Percentiles rank a stretch among this genome's conserved stretches.
These are phyloP conservation scores for Helicocarpus griseus DNA, from an alignment of 2,329 filamentous ascomycete species.

Conservation along the genomic window DNA sequence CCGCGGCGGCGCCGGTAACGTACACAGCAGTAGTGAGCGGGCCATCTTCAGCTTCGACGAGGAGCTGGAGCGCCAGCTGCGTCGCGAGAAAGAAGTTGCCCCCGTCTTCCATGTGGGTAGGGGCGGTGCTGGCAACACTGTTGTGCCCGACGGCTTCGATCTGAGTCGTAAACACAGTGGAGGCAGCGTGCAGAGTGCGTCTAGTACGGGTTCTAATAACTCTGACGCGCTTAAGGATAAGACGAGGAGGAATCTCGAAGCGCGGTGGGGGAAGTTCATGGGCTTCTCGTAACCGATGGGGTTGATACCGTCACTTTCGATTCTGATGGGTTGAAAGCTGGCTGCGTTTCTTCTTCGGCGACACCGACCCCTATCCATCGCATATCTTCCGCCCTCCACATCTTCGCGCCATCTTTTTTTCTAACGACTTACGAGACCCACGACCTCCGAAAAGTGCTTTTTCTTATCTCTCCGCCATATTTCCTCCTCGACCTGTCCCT, in stretches of 20 bases:
- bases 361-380: not conserved
- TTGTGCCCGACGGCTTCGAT: slow-evolving; percentile 14
- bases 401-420: not conserved
- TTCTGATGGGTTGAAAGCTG: not conserved
- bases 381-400: not conserved
- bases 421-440: slow-evolving; percentile 1
- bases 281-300: slow-evolving; percentile 20
- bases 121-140: slow-evolving; percentile 50
- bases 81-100: slow-evolving; percentile 42
- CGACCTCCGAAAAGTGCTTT: not conserved
- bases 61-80: slow-evolving; percentile 50
- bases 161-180: not conserved
- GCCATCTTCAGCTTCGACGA: slow-evolving; percentile 60
- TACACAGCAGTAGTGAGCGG: slow-evolving; percentile 43
- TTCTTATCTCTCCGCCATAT: not conserved
- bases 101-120: slow-evolving; percentile 56
- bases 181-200: slow-evolving; percentile 9
- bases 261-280: slow-evolving; percentile 32
- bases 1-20: slow-evolving; percentile 48
- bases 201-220: slow-evolving; percentile 25
- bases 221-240: slow-evolving; percentile 25
- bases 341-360: not conserved
- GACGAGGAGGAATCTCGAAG: slow-evolving; percentile 28
- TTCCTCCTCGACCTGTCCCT: not conserved
- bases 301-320: not conserved